These are phyloP conservation scores for Podospora pseudocomata DNA, from an alignment of 495 filamentous ascomycete genomes.

Conservation along the genomic window DNA sequence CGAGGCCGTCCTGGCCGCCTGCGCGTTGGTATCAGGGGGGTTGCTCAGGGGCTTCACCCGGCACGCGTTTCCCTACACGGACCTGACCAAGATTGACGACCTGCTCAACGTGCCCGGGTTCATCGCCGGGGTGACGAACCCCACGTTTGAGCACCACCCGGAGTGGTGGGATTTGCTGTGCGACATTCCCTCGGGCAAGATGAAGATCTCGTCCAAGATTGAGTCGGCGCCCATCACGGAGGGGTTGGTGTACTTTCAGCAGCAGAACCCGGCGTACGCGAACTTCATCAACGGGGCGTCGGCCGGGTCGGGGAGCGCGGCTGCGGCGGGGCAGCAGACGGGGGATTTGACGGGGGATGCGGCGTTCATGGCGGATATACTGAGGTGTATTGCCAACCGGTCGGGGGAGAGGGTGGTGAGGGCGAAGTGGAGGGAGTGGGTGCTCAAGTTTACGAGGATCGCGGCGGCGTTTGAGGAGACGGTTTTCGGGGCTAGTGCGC, in stretches of 20 bases:
- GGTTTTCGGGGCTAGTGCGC: slow-evolving; percentile 84
- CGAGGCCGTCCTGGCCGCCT: slow-evolving; percentile 90
- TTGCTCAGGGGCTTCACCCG: slow-evolving; percentile 91
- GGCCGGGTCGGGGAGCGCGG: slow-evolving; percentile 25
- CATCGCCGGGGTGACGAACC: slow-evolving; percentile 97
- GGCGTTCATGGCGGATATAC: slow-evolving; percentile 82
- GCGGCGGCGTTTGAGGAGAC: slow-evolving; percentile 92
- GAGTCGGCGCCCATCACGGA: slow-evolving; percentile 74
- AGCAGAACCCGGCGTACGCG: slow-evolving; percentile 61
- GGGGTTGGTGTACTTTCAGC: slow-evolving; percentile 78
- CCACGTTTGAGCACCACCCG: slow-evolving; percentile 86
- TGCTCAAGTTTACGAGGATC: slow-evolving; percentile 84
- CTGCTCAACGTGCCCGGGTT: slow-evolving; percentile 93
- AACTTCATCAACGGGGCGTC: slow-evolving; percentile 44
- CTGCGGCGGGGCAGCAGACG: slow-evolving; percentile 23
- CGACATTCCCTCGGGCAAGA: slow-evolving; percentile 84
- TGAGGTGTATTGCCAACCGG: slow-evolving; percentile 74
- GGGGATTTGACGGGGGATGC: slow-evolving; percentile 80
- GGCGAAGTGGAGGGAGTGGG: slow-evolving; percentile 85
- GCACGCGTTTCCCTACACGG: slow-evolving; percentile 98
- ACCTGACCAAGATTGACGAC: slow-evolving; percentile 96
- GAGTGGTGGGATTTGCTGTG: slow-evolving; percentile 99
- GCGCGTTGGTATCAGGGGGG: slow-evolving; percentile 90
- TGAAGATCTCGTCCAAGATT: slow-evolving; percentile 86
- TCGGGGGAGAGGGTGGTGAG: slow-evolving; percentile 88